These are phyloP conservation scores for Chytriomyces sp. DNA, from an alignment of 192 early-diverging fungal species.

Conservation along the genomic window DNA sequence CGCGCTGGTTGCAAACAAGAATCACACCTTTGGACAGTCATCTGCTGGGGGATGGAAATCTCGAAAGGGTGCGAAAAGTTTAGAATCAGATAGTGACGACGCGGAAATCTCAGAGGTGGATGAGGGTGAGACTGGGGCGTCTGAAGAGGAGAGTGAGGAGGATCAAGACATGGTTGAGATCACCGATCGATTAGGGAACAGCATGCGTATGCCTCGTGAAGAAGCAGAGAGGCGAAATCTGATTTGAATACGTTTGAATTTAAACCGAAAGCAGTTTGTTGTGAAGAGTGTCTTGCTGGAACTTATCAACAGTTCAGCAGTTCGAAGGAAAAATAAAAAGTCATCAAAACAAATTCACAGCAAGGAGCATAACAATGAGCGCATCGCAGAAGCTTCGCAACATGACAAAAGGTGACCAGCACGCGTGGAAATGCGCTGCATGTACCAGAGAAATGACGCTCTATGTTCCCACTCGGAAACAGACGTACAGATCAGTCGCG, in stretches of 20 bases:
- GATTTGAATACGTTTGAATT: background rate
- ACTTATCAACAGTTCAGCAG: too few relatives aligned
- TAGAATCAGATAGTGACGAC: conserved; percentile 55
- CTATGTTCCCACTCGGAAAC: background rate
- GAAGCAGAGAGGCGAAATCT: conserved; percentile 19
- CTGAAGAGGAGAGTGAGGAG: conserved; percentile 52
- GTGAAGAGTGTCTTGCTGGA: too few relatives aligned
- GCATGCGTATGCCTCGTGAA: conserved; percentile 28
- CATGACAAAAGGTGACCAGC: too few relatives aligned
- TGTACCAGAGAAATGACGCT: too few relatives aligned
- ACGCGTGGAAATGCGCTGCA: too few relatives aligned
- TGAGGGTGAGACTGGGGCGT: conserved; percentile 27
- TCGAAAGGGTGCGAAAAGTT: conserved; percentile 46
- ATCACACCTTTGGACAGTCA: conserved; percentile 44
- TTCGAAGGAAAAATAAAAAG: too few relatives aligned
- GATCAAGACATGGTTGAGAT: conserved; percentile 42
- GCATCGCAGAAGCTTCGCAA: too few relatives aligned
- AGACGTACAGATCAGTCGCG: conserved; percentile 56
- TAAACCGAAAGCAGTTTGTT: background rate
- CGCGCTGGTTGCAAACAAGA: conserved; percentile 14
- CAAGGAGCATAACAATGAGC: too few relatives aligned
- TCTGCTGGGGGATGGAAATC: conserved; percentile 29
- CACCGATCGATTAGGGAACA: conserved; percentile 45
- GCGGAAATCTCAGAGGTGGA: conserved; percentile 48
- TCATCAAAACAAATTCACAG: too few relatives aligned